Conservation (phyloP, 441 rosid genomes). For the Geranium incanum region DNA sequence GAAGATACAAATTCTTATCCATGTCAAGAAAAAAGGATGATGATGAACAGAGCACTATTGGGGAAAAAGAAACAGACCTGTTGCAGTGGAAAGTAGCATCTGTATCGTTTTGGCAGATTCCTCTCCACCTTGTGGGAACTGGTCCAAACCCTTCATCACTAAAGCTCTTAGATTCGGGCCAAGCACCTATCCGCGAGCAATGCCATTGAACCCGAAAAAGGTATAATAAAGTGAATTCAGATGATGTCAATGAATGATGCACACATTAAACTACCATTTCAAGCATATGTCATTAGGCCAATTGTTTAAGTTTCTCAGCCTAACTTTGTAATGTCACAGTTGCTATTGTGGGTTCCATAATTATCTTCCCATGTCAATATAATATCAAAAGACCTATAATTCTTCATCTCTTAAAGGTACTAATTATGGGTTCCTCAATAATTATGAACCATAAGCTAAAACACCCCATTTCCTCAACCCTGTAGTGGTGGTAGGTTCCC, state of each 20-base stretch:
- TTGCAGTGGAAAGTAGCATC: slow-evolving; percentile 47
- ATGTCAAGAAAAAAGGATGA: neutral
- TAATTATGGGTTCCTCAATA: neutral
- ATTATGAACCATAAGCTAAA: neutral
- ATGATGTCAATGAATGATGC: neutral
- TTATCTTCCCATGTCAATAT: neutral
- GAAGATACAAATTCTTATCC: neutral
- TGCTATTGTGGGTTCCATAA: neutral
- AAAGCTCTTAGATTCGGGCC: slow-evolving; percentile 72
- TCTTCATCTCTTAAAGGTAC: neutral
- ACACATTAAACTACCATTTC: neutral
- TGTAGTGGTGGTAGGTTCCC: no score
- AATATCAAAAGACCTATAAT: neutral
- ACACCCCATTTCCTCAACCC: neutral
- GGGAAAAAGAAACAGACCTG: slow-evolving; percentile 26
- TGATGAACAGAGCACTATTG: neutral
- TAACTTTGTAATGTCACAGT: neutral
- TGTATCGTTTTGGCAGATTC: slow-evolving; percentile 50
- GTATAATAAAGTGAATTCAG: neutral
- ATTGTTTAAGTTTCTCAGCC: neutral
- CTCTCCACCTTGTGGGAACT: slow-evolving; percentile 63
- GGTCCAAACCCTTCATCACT: slow-evolving; percentile 57
- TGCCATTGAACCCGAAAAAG: neutral
- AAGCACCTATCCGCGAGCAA: slow-evolving; percentile 36
- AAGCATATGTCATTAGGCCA: neutral